Evolutionary conservation across 2,329 filamentous ascomycete genomes (phyloP), one percentile per base, ranked within the genome.

Genomic region (Karstenula rhodostoma): DNA sequence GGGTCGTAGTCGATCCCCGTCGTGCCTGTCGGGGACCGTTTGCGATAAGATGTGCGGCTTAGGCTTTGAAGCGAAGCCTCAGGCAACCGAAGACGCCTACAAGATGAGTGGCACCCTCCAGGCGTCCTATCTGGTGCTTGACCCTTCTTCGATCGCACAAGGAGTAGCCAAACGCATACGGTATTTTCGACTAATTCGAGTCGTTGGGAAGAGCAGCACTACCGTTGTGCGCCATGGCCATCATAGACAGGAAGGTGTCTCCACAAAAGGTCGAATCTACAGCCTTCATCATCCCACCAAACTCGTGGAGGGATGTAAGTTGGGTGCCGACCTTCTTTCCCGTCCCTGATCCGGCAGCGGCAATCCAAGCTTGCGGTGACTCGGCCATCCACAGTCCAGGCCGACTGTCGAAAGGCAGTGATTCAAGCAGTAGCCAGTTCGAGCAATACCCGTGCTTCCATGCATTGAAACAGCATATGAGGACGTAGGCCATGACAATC

Each of bases 361-460:
- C 46, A 50, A 60, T 60, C 58, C 58, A 60, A 23, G 52, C 58
- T 46, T 60, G 58, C 40, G 58, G 52, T 7, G 52, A 51, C 35
- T 47, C 32, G n/a, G 58, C 58, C 52, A 44, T 56, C 58, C 58
- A 60, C 10, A 60, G 29, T 13, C 58, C 58, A 19, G 50, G 43
- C 7, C 58, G 58, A 10, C 47, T 43, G n/a, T 60, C 58, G n/a
- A 60, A 60, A 37, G 58, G 58, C n/a, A 60, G 47, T 10, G 58
- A 56, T 29, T 60, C 58, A n/a, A 60, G 37, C 4, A 51, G 27
- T 19, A 60, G 19, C 27, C 52, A 50, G 48, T 52, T 56, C 17
- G 40, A 51, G 35, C 58, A 57, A 33, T 46, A 53, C 9, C 58
- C 58, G 29, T 60, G 52, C 46, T 60, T 60, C 58, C 58, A 60